Evolutionary conservation across 768 basidiomycete genomes (phyloP).

Genomic region (Trametes sanguinea): DNA sequence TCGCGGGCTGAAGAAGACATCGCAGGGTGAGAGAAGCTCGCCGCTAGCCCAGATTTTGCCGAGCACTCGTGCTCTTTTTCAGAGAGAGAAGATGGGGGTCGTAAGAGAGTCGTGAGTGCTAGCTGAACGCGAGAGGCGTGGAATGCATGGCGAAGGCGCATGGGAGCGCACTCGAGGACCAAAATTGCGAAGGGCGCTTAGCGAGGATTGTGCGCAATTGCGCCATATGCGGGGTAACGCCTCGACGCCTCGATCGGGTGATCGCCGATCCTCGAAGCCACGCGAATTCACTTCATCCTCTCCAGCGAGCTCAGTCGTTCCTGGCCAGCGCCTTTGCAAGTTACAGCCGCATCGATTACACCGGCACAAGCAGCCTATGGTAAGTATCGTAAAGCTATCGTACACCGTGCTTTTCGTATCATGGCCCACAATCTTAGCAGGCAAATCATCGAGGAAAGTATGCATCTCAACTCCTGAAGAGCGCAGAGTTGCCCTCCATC

Average conservation of each 20-base stretch:
- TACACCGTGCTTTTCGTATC: no score
- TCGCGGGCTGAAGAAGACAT: conserved; percentile 1
- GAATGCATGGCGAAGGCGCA: background rate
- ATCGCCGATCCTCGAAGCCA: background rate
- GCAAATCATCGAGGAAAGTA: background rate
- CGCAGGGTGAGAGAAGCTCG: background rate
- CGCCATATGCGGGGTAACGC: conserved; percentile 5
- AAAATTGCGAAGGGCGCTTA: background rate
- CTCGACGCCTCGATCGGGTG: background rate
- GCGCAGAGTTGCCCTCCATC: conserved; percentile 18
- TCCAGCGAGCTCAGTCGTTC: no score
- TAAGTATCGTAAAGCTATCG: background rate
- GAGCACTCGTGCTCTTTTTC: background rate
- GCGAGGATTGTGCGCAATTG: conserved; percentile 2
- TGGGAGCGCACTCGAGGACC: background rate
- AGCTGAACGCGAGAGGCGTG: background rate
- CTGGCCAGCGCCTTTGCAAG: no score
- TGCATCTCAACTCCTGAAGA: conserved; percentile 13
- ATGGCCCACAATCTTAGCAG: no score
- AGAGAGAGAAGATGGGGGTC: background rate
- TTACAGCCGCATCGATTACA: no score
- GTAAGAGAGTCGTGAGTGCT: conserved; percentile 5
- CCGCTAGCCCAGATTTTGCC: background rate
- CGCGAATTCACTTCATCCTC: no score
- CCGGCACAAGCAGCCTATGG: no score